Evolutionary conservation across 1,284 basidiomycete genomes (phyloP), one percentile per base, ranked within the genome.

Genomic region (Ustilago loliicola): DNA sequence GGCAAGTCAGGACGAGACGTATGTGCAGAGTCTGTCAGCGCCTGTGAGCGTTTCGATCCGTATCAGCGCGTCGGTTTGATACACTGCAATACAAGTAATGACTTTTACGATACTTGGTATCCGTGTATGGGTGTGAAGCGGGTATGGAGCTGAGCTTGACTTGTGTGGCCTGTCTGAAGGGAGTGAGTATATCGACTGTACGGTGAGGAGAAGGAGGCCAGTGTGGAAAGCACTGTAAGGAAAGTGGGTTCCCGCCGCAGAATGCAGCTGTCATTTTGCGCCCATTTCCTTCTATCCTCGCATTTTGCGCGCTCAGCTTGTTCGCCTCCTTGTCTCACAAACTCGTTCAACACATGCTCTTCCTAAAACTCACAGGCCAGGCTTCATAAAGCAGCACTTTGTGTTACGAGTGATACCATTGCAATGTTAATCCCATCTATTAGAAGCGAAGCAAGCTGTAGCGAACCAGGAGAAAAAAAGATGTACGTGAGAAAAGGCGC

Each of bases 21-120:
- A 59, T 19, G 27, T 65, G n/a, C 64, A 72, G 55, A 29, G 54
- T 1, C 7, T 66, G 36, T 58, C 63, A 11, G 60, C 51, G 4
- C 64, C 69, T 8, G 69, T 72, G 27, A 53, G 36, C 8, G 42
- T 66, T 30, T 53, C 64, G 30, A 42, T 72, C 25, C 56, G 63
- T 29, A 47, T 72, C 38, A 45, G 53, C 17, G 32, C 3, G 8
- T 32, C 47, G n/a, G 8, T 23, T 25, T 25, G 13, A 27, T 51
- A n/a, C 19, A 47, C 11, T 9, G 8, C 15, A 19, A 27, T 27
- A 7, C 17, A 50, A 27, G 23, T 6, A 13, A 29, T 29, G 48
- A 50, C 25, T 11, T 50, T 30, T 23, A 50, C n/a, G 21, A 45
- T 6, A 45, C 8, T 21, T 36, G 19, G 21, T 45, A n/a, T 15